These are phyloP conservation scores for Hericium erinaceus DNA, from an alignment of 768 basidiomycete species.

Conservation along the genomic window DNA sequence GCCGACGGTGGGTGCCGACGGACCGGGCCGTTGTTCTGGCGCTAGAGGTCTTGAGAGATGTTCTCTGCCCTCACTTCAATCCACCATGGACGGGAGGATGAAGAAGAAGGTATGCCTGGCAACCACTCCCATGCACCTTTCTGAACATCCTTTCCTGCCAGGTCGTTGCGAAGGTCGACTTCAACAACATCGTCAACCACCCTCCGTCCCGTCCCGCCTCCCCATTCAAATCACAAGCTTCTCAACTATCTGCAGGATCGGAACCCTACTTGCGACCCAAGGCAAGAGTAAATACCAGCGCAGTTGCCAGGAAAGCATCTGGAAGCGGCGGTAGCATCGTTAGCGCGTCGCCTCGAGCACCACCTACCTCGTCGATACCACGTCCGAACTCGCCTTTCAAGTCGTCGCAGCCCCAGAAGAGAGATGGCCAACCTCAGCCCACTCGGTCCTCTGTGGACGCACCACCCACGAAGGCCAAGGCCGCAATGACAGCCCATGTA, in stretches of 20 bases:
- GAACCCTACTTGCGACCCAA: slow-evolving; percentile 31
- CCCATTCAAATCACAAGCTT: slow-evolving; percentile 24
- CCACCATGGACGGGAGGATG: slow-evolving; percentile 4
- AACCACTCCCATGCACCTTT: not conserved
- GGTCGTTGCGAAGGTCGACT: slow-evolving; percentile 47
- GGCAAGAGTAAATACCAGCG: slow-evolving; percentile 54
- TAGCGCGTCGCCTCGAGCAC: slow-evolving; percentile 17
- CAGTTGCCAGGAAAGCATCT: slow-evolving; percentile 20
- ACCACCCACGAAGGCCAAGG: slow-evolving; percentile 15
- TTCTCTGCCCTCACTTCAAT: not conserved
- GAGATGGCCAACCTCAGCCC: not conserved
- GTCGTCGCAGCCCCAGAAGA: slow-evolving; percentile 1
- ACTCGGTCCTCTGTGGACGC: slow-evolving; percentile 15
- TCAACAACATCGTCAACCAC: slow-evolving; percentile 21
- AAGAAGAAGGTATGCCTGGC: slow-evolving; percentile 11
- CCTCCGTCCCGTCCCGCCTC: slow-evolving; percentile 39
- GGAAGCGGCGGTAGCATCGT: slow-evolving; percentile 15
- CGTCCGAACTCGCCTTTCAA: slow-evolving; percentile 13
- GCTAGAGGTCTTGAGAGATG: too few species aligned
- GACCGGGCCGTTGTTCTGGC: too few species aligned
- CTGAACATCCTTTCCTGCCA: slow-evolving; percentile 17
- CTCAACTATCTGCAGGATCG: slow-evolving; percentile 17
- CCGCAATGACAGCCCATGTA: slow-evolving; percentile 10
- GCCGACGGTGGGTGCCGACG: too few species aligned
- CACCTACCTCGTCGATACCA: not conserved